Evolutionary conservation across 1,139 yeast genomes (phyloP).

Genomic region (Groenewaldozyma sp.): DNA sequence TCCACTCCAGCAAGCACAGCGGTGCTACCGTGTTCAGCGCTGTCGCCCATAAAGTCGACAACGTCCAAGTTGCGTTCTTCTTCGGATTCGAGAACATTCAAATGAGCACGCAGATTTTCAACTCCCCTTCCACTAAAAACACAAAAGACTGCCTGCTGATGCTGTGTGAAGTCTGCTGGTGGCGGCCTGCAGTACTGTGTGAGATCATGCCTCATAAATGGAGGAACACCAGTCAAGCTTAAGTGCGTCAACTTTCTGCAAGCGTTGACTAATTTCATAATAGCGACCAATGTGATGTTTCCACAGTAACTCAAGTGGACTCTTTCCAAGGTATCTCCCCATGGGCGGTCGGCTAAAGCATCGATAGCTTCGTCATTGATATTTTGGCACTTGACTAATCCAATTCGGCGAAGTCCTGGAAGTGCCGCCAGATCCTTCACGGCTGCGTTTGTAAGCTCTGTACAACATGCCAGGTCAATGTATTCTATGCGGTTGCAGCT

Average conservation of each 20-base stretch:
- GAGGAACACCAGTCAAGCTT: constrained; percentile 83
- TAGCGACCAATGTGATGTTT: constrained; percentile 44
- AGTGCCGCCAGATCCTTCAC: constrained; percentile 67
- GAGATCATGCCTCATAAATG: constrained; percentile 78
- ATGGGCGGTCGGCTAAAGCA: constrained; percentile 64
- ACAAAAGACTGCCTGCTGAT: constrained; percentile 80
- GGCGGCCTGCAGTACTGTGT: constrained; percentile 89
- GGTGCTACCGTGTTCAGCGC: too few species aligned
- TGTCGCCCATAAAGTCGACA: too few species aligned
- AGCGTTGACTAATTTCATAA: constrained; percentile 51
- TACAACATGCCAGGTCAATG: constrained; percentile 91
- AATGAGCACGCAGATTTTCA: constrained; percentile 53
- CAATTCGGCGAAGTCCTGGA: constrained; percentile 81
- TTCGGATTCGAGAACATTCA: constrained; percentile 28
- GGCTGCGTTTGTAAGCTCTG: constrained; percentile 79
- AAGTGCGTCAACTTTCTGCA: constrained; percentile 87
- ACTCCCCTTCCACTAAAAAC: constrained; percentile 94
- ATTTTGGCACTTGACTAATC: constrained; percentile 82
- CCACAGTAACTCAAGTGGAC: constrained; percentile 91
- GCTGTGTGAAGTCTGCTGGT: constrained; percentile 84
- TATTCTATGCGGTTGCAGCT: constrained; percentile 82
- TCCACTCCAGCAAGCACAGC: neutral
- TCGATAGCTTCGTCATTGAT: constrained; percentile 82
- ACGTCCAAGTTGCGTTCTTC: neutral
- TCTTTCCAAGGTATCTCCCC: constrained; percentile 67